A percentile compares a stretch with the other conserved stretches of the same genome.
These are phyloP conservation scores for Termitomyces heimii DNA, from an alignment of 768 basidiomycete genomes.

Conservation along the genomic window DNA sequence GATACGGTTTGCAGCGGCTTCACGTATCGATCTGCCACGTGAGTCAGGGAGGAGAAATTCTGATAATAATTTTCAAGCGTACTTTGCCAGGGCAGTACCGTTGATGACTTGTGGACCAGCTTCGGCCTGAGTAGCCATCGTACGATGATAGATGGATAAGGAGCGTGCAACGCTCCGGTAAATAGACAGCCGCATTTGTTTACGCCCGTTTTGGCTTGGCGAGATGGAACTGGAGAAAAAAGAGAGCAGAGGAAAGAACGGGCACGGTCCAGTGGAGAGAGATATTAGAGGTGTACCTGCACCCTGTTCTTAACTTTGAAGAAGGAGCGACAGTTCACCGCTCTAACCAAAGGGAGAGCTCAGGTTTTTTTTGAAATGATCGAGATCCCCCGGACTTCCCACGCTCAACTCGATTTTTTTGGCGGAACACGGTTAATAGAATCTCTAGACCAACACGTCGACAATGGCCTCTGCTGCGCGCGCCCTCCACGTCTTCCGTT, in stretches of 20 bases:
- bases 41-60: neutral
- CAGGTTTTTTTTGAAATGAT: neutral
- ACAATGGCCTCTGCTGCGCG: slow-evolving; percentile 35
- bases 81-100: slow-evolving; percentile 84
- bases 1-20: slow-evolving; percentile 68
- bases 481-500: slow-evolving; percentile 48
- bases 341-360: neutral
- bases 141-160: slow-evolving; percentile 33
- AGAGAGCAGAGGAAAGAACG: neutral
- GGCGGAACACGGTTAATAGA: slow-evolving; percentile 10
- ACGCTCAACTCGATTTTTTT: slow-evolving; percentile 13
- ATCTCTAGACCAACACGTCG: slow-evolving; percentile 6
- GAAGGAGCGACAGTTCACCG: slow-evolving; percentile 5
- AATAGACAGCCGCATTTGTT: slow-evolving; percentile 19
- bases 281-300: slow-evolving; percentile 9
- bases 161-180: slow-evolving; percentile 12
- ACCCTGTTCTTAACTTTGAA: slow-evolving; percentile 3
- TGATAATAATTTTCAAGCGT: slow-evolving; percentile 15
- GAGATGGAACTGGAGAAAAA: neutral
- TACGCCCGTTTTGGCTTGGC: slow-evolving; percentile 17
- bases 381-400: slow-evolving; percentile 8
- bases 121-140: slow-evolving; percentile 28
- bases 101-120: slow-evolving; percentile 59
- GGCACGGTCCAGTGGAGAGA: neutral
- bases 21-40: slow-evolving; percentile 66